Conservation (phyloP, 768 basidiomycete species). For the Psilocybe cubensis region DNA sequence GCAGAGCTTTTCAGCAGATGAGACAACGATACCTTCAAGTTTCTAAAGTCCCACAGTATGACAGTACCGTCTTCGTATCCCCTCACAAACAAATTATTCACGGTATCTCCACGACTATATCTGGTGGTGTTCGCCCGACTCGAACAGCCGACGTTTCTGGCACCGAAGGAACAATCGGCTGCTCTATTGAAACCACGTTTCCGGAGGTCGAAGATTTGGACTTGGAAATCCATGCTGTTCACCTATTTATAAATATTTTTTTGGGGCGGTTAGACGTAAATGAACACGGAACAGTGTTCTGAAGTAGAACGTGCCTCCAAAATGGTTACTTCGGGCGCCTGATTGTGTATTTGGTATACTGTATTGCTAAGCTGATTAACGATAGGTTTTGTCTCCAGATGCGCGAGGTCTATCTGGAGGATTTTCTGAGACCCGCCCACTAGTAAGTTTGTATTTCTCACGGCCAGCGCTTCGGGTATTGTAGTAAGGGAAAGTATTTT, state of each 20-base stretch:
- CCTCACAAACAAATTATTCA: slow-evolving; percentile 45
- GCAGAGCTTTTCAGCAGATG: not conserved
- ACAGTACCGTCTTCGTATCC: slow-evolving; percentile 48
- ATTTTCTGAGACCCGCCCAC: slow-evolving; percentile 38
- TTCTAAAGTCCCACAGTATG: slow-evolving; percentile 54
- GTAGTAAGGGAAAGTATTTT: slow-evolving; percentile 22
- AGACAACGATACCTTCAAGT: slow-evolving; percentile 40
- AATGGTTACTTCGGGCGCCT: slow-evolving; percentile 43
- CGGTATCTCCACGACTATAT: slow-evolving; percentile 39
- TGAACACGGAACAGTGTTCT: not conserved
- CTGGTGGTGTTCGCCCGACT: not conserved
- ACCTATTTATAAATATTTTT: slow-evolving; percentile 35
- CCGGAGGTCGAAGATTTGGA: slow-evolving; percentile 51
- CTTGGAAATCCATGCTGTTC: slow-evolving; percentile 51
- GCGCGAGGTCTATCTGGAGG: slow-evolving; percentile 40
- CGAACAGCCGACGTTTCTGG: slow-evolving; percentile 19
- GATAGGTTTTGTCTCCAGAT: slow-evolving; percentile 28
- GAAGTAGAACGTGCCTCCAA: slow-evolving; percentile 46
- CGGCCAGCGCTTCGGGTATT: slow-evolving; percentile 43
- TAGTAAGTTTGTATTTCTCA: slow-evolving; percentile 36
- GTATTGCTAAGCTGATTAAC: slow-evolving; percentile 38
- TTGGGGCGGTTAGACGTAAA: slow-evolving; percentile 20
- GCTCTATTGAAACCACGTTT: slow-evolving; percentile 38
- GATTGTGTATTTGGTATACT: slow-evolving; percentile 50
- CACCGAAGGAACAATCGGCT: slow-evolving; percentile 50